phyloP scores from a whole-genome alignment of 495 filamentous ascomycete species.

The Elasticomyces elasticus region DNA sequence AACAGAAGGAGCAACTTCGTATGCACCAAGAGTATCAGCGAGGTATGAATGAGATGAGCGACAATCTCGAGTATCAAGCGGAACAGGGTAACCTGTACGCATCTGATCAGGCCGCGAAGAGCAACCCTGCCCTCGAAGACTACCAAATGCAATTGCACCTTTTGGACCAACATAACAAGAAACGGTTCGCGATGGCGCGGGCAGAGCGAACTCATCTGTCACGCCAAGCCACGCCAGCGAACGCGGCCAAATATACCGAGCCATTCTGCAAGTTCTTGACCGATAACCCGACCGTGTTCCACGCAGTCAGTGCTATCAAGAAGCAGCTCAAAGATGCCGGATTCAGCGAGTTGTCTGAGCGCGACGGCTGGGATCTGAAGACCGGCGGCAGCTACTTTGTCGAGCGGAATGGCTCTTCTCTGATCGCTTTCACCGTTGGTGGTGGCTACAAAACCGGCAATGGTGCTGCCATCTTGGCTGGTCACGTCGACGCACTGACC shows the following conservation, averaged over 20 bases:
- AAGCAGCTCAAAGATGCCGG: constrained; percentile 58
- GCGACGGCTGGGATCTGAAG: constrained; percentile 70
- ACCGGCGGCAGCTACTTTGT: constrained; percentile 80
- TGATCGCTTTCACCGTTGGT: constrained; percentile 83
- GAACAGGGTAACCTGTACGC: no score
- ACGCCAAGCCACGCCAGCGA: constrained; percentile 1
- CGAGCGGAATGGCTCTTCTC: constrained; percentile 72
- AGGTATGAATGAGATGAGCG: no score
- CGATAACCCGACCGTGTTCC: constrained; percentile 84
- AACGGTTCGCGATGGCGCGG: background rate
- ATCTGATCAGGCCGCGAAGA: no score
- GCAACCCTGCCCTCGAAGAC: constrained; percentile 84
- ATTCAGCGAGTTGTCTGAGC: constrained; percentile 68
- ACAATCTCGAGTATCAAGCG: no score
- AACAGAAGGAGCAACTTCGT: no score
- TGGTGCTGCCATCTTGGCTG: constrained; percentile 69
- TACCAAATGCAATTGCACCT: constrained; percentile 99
- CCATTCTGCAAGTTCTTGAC: constrained; percentile 85
- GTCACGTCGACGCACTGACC: constrained; percentile 86
- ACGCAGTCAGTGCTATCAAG: constrained; percentile 68
- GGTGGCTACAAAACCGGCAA: constrained; percentile 75
- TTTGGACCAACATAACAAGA: constrained; percentile 79
- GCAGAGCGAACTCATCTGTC: background rate
- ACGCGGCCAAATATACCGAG: constrained; percentile 42
- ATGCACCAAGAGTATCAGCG: no score